These are phyloP conservation scores for Chenopodium berlandieri DNA, from an alignment of 148 eudicot species.

Conservation along the genomic window DNA sequence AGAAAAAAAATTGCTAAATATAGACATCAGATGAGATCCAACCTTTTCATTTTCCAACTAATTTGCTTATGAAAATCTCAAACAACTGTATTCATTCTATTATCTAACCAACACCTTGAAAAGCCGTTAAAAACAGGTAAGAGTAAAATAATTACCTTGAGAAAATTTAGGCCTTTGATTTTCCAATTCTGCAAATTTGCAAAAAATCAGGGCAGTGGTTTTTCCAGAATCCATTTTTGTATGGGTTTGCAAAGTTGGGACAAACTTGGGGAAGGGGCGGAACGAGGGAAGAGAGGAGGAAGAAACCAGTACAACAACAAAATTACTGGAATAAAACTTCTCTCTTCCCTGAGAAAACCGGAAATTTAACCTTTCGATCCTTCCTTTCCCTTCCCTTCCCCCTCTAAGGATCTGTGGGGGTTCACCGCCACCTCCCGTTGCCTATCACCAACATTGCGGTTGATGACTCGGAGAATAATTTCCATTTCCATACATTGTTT, in stretches of 20 bases:
- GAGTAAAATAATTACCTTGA: conserved; percentile 12
- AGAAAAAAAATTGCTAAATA: background rate
- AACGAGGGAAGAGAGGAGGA: conserved; percentile 13
- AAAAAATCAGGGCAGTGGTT: background rate
- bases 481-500: background rate
- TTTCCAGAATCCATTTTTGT: conserved; percentile 16
- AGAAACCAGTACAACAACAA: background rate
- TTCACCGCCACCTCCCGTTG: conserved; percentile 4
- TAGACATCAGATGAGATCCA: background rate
- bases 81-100: conserved; percentile 1
- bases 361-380: conserved; percentile 12
- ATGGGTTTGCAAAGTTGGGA: conserved; percentile 16
- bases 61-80: background rate
- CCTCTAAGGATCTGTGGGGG: background rate
- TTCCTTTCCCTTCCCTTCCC: background rate
- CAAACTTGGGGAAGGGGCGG: conserved; percentile 1
- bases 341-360: conserved; percentile 30
- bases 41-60: background rate
- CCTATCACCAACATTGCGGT: background rate
- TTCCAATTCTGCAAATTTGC: conserved; percentile 18
- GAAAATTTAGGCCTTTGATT: conserved; percentile 17
- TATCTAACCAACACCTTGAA: conserved; percentile 6
- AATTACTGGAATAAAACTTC: conserved; percentile 2
- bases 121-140: conserved; percentile 22
- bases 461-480: background rate